Base-by-base conservation (phyloP, 495 filamentous ascomycete species). In the Trichoderma reesei region DNA sequence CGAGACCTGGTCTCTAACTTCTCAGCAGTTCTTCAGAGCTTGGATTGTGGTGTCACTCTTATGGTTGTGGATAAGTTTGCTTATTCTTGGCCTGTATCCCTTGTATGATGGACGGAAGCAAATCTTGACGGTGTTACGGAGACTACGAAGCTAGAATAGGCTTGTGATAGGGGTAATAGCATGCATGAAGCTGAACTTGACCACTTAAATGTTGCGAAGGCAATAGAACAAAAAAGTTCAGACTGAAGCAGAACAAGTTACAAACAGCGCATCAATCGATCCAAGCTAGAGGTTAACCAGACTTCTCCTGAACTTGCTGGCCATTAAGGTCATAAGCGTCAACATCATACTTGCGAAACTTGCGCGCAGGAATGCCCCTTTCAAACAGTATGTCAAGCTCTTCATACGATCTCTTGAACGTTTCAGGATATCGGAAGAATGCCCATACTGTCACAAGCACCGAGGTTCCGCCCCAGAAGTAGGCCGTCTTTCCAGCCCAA, bases 341-440 rank as follows among this genome's bases (percentile, higher is more conserved):
- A 38, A 73, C 70, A 7, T 72, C 66, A 10, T 70, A 70, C 20
- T 56, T 59, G 9, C 66, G 68, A 67, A 82, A 83, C 66, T 78
- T 71, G 41, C 77, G 69, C 0, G 79, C 76, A 1, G 68, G 65
- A 16, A 82, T 73, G 13, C 70, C 72, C 39, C 75, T 75, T 44
- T 76, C 75, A 67, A 83, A 85, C 64, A 85, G 69, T 20, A 83
- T 73, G 66, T 85, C 81, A 14, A 84, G 70, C 70, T 85, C 82
- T 5, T 74, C 76, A 67, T 75, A 85, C 7, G 78, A 83, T 1
- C 77, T 75, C 56, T 74, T 70, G 51, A 72, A 72, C 67, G 77
- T 76, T 65, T 82, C 80, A 3, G 79, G 73, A 41, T 73, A 60
- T 13, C 73, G 65, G 39, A 75, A 73, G 59, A 71, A 75, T 3